Conservation (phyloP, 164 flowering plant species). For the Vitis riparia region DNA sequence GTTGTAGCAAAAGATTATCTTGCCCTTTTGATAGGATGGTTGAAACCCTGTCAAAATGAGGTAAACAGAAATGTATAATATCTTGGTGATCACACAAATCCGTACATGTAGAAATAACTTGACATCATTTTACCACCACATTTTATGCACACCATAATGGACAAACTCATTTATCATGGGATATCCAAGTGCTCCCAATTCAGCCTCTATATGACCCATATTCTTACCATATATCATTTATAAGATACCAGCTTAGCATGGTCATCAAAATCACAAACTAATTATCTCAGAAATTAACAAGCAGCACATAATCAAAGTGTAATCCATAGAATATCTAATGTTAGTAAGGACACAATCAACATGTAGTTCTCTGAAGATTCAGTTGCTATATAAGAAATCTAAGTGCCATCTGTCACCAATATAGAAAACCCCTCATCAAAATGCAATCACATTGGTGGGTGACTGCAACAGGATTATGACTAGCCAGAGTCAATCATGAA, state of each 20-base stretch:
- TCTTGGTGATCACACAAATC: background rate
- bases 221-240: too few species aligned
- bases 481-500: too few species aligned
- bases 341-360: background rate
- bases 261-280: background rate
- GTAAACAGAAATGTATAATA: background rate
- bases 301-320: background rate
- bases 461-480: too few species aligned
- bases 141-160: too few species aligned
- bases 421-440: too few species aligned
- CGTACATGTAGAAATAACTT: background rate
- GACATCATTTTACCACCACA: too few species aligned
- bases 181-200: too few species aligned
- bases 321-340: background rate
- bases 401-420: background rate
- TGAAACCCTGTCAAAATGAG: constrained; percentile 31
- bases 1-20: constrained; percentile 50
- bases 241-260: background rate
- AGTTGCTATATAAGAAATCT: background rate
- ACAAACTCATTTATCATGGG: too few species aligned
- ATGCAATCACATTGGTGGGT: too few species aligned
- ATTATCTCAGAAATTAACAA: background rate
- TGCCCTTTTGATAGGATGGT: constrained; percentile 37
- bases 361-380: background rate
- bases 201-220: too few species aligned